phyloP scores from a whole-genome alignment of 108 stramenopile species.

The Nannochloropsis gaditana region DNA sequence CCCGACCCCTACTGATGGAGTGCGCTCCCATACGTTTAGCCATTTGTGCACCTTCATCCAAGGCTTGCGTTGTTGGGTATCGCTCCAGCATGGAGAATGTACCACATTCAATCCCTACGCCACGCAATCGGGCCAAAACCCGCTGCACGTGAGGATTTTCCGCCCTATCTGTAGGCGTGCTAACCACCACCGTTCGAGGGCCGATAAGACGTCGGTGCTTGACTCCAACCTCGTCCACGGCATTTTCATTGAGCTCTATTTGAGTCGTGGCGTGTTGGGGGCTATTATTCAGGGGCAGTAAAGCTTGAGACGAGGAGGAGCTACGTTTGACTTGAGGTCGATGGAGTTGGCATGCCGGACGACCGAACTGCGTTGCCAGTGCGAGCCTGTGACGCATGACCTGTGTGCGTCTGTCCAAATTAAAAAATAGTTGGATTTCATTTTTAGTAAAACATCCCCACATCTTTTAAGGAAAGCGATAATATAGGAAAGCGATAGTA shows the following conservation, averaged over 20 bases:
- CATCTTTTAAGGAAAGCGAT: too few relatives aligned
- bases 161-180: neutral
- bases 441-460: too few relatives aligned
- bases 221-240: neutral
- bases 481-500: too few relatives aligned
- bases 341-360: too few relatives aligned
- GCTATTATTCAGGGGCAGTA: too few relatives aligned
- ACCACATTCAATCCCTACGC: neutral
- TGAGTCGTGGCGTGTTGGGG: neutral
- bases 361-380: too few relatives aligned
- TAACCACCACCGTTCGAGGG: neutral
- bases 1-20: neutral
- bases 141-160: constrained; percentile 1
- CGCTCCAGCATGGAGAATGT: neutral
- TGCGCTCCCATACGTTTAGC: constrained; percentile 15
- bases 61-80: neutral
- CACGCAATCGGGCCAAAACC: neutral
- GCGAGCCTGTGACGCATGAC: too few relatives aligned
- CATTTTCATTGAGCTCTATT: neutral
- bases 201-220: neutral
- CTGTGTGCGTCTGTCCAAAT: too few relatives aligned
- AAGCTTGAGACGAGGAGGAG: too few relatives aligned
- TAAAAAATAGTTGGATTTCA: too few relatives aligned
- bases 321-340: too few relatives aligned
- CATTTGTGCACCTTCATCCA: neutral